phyloP scores from a whole-genome alignment of 352 stramenopile genomes.

The Phytophthora podocarpi region DNA sequence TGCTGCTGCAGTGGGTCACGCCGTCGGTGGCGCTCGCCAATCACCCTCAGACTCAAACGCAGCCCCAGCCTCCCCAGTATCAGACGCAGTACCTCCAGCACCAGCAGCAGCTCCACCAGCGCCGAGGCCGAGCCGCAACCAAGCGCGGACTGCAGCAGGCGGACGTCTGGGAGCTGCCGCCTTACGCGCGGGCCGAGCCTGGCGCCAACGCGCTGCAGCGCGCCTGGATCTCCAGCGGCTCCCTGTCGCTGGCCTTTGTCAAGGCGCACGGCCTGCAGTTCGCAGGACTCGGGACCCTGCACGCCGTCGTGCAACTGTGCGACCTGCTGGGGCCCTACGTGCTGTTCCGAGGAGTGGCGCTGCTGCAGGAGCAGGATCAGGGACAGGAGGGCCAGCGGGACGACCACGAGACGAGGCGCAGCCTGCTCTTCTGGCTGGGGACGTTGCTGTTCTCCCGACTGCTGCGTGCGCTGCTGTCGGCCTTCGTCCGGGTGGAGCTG shows the following conservation, averaged over 20 bases:
- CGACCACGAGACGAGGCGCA: constrained; percentile 8
- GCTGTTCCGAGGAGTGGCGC: constrained; percentile 61
- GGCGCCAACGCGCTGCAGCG: constrained; percentile 56
- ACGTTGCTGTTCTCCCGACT: constrained; percentile 65
- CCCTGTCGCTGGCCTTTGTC: constrained; percentile 57
- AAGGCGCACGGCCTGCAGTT: constrained; percentile 57
- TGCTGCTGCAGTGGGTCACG: constrained; percentile 58
- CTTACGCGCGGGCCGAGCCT: constrained; percentile 43
- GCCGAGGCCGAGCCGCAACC: constrained; percentile 32
- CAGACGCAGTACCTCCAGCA: constrained; percentile 19
- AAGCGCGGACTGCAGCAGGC: constrained; percentile 46
- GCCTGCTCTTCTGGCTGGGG: constrained; percentile 63
- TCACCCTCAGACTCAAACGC: constrained; percentile 26
- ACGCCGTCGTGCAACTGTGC: constrained; percentile 50
- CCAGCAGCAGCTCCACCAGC: neutral
- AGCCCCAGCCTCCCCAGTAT: constrained; percentile 29
- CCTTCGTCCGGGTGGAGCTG: constrained; percentile 65
- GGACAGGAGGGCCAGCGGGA: constrained; percentile 8
- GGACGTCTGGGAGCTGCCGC: constrained; percentile 69
- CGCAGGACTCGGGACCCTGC: constrained; percentile 45
- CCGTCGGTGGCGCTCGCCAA: constrained; percentile 48
- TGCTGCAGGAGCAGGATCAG: constrained; percentile 40
- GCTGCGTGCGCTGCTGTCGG: constrained; percentile 66
- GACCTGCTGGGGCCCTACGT: constrained; percentile 66
- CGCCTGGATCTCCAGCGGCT: constrained; percentile 63